phyloP scores from a whole-genome alignment of 495 filamentous ascomycete genomes.

The Podospora comata region DNA sequence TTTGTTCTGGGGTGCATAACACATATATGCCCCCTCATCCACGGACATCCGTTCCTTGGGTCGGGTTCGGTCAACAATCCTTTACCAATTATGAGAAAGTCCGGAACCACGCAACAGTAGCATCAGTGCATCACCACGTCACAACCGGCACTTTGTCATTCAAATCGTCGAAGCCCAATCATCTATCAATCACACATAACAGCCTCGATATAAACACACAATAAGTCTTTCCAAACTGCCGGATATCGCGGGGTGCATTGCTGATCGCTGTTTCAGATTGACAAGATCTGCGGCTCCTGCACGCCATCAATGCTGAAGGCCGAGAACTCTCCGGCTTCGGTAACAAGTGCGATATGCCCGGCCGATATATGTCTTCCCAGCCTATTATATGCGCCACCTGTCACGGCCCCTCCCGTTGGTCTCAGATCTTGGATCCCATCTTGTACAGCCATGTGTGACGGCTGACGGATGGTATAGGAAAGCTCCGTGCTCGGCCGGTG shows the following conservation, averaged over 20 bases:
- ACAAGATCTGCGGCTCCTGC: not conserved
- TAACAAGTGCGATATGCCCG: not conserved
- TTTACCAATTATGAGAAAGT: not conserved
- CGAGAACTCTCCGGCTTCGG: not conserved
- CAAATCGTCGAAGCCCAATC: not conserved
- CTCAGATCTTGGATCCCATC: not conserved
- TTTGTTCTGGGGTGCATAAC: not conserved
- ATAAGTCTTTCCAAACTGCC: not conserved
- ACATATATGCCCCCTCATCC: not conserved
- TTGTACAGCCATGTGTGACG: not conserved
- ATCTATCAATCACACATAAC: not conserved
- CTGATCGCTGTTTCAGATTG: constrained; percentile 3
- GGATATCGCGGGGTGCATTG: not conserved
- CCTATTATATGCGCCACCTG: not conserved
- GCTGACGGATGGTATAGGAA: not conserved
- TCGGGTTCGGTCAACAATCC: not conserved
- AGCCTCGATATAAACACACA: not conserved
- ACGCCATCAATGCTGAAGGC: not conserved
- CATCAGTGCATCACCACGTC: constrained; percentile 6
- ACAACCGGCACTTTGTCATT: not conserved
- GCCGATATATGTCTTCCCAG: not conserved
- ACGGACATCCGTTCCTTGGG: constrained; percentile 1
- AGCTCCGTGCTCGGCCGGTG: not conserved
- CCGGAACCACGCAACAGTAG: constrained; percentile 3
- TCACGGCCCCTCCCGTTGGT: not conserved